phyloP scores from a whole-genome alignment of 768 basidiomycete species.

The Agaricus subrufescens region DNA sequence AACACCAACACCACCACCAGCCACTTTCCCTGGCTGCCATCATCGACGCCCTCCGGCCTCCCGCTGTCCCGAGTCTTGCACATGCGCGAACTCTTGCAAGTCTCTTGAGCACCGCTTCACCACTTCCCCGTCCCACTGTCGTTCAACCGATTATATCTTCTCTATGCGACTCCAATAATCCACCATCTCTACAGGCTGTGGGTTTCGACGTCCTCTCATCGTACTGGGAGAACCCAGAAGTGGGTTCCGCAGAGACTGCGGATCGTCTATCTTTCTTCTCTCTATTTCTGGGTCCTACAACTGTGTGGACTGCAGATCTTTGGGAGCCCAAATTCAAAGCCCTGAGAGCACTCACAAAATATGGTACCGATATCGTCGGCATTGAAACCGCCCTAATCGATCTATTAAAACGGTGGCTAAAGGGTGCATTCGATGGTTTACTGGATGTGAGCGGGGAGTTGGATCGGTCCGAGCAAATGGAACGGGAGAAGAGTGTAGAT shows the following conservation, averaged over 20 bases:
- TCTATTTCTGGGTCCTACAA: slow-evolving; percentile 45
- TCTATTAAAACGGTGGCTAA: slow-evolving; percentile 61
- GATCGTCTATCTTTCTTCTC: slow-evolving; percentile 64
- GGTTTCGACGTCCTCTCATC: slow-evolving; percentile 71
- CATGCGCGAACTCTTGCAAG: slow-evolving; percentile 60
- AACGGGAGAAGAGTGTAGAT: slow-evolving; percentile 63
- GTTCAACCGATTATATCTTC: slow-evolving; percentile 58
- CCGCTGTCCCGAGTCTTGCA: slow-evolving; percentile 59
- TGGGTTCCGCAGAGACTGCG: slow-evolving; percentile 39
- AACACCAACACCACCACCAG: background rate
- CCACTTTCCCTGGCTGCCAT: slow-evolving; percentile 29
- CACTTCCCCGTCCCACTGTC: slow-evolving; percentile 47
- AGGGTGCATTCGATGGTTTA: slow-evolving; percentile 55
- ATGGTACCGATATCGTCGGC: slow-evolving; percentile 56
- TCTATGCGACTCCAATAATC: slow-evolving; percentile 52
- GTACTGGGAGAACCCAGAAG: slow-evolving; percentile 60
- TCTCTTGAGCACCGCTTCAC: slow-evolving; percentile 44
- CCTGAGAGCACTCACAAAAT: slow-evolving; percentile 56
- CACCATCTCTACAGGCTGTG: slow-evolving; percentile 53
- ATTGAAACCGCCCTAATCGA: slow-evolving; percentile 55
- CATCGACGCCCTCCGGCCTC: slow-evolving; percentile 44
- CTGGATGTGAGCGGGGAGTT: slow-evolving; percentile 25
- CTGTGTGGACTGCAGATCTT: slow-evolving; percentile 58
- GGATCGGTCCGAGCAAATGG: slow-evolving; percentile 39
- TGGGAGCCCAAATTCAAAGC: slow-evolving; percentile 73